Evolutionary conservation across 2,329 filamentous ascomycete species (phyloP).

Genomic region (Beauveria rudraprayagi): DNA sequence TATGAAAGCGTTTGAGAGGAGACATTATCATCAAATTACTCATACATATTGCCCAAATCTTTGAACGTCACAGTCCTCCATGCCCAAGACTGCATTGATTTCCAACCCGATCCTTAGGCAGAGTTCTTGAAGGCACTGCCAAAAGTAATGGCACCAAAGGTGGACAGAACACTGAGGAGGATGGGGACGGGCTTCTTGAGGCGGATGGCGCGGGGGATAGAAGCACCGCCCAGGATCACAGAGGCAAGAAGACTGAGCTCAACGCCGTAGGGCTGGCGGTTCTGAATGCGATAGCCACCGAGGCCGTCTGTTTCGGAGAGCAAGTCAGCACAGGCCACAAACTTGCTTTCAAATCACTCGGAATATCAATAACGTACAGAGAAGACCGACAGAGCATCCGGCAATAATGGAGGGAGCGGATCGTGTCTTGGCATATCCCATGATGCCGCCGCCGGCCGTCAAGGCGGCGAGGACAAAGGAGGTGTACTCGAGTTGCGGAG

Average conservation of each 20-base stretch:
- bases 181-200: constrained; percentile 77
- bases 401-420: constrained; percentile 83
- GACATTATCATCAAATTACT: constrained; percentile 5
- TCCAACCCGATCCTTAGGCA: constrained; percentile 20
- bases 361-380: constrained; percentile 38
- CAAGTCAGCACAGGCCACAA: background rate
- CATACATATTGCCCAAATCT: background rate
- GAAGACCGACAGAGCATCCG: constrained; percentile 68
- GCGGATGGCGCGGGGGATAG: constrained; percentile 79
- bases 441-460: constrained; percentile 78
- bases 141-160: constrained; percentile 72
- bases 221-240: constrained; percentile 71
- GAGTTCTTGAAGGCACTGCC: constrained; percentile 55
- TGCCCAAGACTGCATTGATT: background rate
- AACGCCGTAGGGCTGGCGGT: constrained; percentile 68
- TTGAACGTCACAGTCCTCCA: background rate
- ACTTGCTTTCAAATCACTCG: background rate
- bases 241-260: constrained; percentile 87
- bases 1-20: background rate
- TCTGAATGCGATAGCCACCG: constrained; percentile 72
- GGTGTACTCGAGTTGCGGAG: constrained; percentile 38
- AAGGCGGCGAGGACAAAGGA: constrained; percentile 73
- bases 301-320: constrained; percentile 51
- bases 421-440: constrained; percentile 76
- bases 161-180: constrained; percentile 68